These are phyloP conservation scores for Onygena corvina DNA, from an alignment of 2,329 filamentous ascomycete genomes.

Conservation along the genomic window DNA sequence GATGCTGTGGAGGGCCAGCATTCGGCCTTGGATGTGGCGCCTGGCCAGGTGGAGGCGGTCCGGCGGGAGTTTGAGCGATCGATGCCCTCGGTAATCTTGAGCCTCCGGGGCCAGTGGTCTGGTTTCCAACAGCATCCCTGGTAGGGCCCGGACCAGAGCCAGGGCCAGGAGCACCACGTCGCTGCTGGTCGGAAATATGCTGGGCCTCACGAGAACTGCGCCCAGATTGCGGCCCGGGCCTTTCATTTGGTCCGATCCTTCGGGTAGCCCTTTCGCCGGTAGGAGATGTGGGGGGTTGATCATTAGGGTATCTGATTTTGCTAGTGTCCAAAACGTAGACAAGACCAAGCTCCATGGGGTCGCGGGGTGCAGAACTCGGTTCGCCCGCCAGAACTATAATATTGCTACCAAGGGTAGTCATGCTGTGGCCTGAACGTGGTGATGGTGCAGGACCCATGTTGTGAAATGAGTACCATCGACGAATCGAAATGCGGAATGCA, in stretches of 20 bases:
- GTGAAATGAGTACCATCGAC: constrained; percentile 97
- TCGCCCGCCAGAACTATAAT: constrained; percentile 89
- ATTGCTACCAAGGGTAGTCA: constrained; percentile 89
- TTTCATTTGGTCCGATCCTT: constrained; percentile 34
- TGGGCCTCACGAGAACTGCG: constrained; percentile 35
- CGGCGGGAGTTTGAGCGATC: constrained; percentile 47
- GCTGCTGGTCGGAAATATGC: constrained; percentile 27
- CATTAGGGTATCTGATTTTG: constrained; percentile 92
- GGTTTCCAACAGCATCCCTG: constrained; percentile 32
- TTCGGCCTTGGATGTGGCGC: constrained; percentile 46
- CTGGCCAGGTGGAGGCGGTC: constrained; percentile 54
- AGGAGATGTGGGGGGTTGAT: constrained; percentile 37
- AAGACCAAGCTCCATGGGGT: constrained; percentile 72
- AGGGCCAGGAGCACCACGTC: constrained; percentile 26
- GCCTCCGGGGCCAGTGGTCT: constrained; percentile 31
- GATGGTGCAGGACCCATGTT: constrained; percentile 98
- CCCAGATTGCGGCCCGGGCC: constrained; percentile 30
- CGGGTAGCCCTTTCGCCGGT: constrained; percentile 31
- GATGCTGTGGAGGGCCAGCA: constrained; percentile 23
- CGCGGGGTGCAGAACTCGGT: constrained; percentile 71
- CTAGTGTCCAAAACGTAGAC: constrained; percentile 87
- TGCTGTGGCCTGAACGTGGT: constrained; percentile 86
- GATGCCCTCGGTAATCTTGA: constrained; percentile 51
- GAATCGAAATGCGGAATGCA: constrained; percentile 67
- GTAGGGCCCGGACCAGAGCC: too few species aligned